These are phyloP conservation scores for Xylaria sp. DNA, from an alignment of 2,329 filamentous ascomycete species.

Conservation along the genomic window DNA sequence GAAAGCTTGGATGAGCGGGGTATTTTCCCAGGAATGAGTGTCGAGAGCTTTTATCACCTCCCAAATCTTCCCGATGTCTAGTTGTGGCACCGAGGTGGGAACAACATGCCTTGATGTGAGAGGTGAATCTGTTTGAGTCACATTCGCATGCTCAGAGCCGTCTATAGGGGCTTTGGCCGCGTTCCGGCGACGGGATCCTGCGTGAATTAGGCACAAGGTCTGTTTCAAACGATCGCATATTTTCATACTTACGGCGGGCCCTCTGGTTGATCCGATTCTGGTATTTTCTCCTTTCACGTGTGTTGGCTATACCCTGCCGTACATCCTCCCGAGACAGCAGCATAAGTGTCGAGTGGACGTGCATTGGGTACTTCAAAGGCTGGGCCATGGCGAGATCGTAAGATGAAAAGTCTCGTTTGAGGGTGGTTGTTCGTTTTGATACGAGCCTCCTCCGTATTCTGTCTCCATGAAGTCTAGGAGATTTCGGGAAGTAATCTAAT, in stretches of 20 bases:
- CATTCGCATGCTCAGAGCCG: not conserved
- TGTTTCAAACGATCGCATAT: not conserved
- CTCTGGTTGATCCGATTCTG: conserved; percentile 33
- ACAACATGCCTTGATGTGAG: not conserved
- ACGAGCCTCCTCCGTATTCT: not conserved
- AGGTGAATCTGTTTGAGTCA: not conserved
- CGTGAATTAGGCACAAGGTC: not conserved
- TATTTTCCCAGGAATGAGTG: not conserved
- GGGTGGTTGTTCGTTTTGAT: not conserved
- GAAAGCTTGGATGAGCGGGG: conserved; percentile 22
- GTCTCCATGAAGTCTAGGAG: not conserved
- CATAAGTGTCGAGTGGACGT: not conserved
- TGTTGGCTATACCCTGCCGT: conserved; percentile 17
- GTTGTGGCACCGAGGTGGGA: not conserved
- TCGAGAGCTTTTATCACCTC: conserved; percentile 11
- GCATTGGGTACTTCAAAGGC: not conserved
- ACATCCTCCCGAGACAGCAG: conserved; percentile 18
- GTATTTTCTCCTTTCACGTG: conserved; percentile 27
- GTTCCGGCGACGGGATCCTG: conserved; percentile 27
- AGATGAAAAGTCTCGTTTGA: not conserved
- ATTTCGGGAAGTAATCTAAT: not conserved
- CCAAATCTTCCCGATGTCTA: conserved; percentile 3
- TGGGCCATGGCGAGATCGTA: conserved; percentile 9
- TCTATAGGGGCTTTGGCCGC: not conserved
- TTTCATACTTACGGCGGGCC: conserved; percentile 16